Conservation (phyloP, 805 yeast genomes). For the Starmera dryadoides region DNA sequence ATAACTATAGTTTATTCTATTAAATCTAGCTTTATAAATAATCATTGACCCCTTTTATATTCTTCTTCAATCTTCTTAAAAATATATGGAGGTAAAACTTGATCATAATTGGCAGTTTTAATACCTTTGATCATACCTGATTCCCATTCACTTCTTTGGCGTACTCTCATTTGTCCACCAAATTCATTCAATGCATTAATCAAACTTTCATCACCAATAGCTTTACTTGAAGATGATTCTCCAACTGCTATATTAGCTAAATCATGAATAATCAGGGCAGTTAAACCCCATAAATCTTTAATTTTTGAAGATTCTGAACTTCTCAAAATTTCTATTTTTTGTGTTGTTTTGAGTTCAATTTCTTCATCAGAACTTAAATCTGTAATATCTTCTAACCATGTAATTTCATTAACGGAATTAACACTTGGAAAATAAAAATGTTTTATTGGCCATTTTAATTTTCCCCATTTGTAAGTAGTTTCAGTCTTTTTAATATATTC, state of each 20-base stretch:
- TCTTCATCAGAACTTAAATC: constrained; percentile 56
- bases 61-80: constrained; percentile 12
- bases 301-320: constrained; percentile 30
- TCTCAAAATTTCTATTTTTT: too few species aligned
- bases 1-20: too few species aligned
- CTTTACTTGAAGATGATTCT: constrained; percentile 16
- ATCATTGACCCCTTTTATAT: constrained; percentile 9
- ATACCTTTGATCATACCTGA: constrained; percentile 37
- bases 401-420: constrained; percentile 43
- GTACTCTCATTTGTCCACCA: constrained; percentile 47
- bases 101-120: constrained; percentile 19
- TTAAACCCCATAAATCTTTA: constrained; percentile 77
- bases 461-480: constrained; percentile 56
- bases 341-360: constrained; percentile 20
- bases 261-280: constrained; percentile 74
- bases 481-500: constrained; percentile 26
- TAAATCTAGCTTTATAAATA: too few species aligned
- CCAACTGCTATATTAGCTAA: constrained; percentile 47
- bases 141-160: constrained; percentile 47
- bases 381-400: constrained; percentile 56
- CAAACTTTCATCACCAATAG: constrained; percentile 59
- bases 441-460: constrained; percentile 57
- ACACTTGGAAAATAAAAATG: constrained; percentile 53
- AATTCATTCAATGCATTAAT: constrained; percentile 46
- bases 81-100: constrained; percentile 25